Evolutionary conservation across 1,284 basidiomycete genomes (phyloP), one percentile per base, ranked within the genome.

Genomic region (Ceratobasidium sp.): DNA sequence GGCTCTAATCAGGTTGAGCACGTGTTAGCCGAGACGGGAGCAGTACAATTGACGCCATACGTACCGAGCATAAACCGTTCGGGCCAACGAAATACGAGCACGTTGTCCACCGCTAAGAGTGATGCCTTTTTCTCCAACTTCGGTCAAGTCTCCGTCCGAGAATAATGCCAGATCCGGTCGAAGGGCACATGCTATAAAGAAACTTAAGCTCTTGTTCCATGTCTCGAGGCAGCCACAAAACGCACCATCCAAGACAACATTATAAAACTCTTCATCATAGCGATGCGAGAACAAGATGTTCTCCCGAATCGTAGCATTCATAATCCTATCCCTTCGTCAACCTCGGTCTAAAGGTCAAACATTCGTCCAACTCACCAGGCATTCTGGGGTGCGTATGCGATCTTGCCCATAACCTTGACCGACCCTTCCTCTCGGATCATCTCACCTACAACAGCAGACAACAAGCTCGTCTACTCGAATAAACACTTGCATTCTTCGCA

Each of bases 281-380:
- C 89, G 87, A 79, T 96, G 92, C 8, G 91, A 95, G 81, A 98
- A 98, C 41, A 94, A 78, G 74, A 97, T 97, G 77, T 97, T 97
- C 65, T 95, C 92, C 65, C 90, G 87, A 70, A 97, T 87, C 0
- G 92, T 90, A 0, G 92, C 88, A 1, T 91, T 93, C 79, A 95
- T 85, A 62, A 96, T 88, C 92, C 91, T 91, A 52, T 14, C 21
- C 71, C 21, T 73, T 50, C 18, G 67, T 74, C 41, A 71, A 61
- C 48, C 5, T 18, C 62, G 10, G 8, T 28, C 50, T 12, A 26
- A 5, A 34, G 16, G 16, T 23, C 52, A 12, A 32, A 16, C 36
- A 45, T 45, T 14, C 30, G 3, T 23, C 18, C 41, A 4, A 76
- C 84, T 48, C 76, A 89, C 93, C 96, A 98, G 36, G 95, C 92